Percentiles rank a stretch among this genome's conserved stretches.
Conservation (phyloP, 108 stramenopile genomes). For the Schizochytrium sp. region DNA sequence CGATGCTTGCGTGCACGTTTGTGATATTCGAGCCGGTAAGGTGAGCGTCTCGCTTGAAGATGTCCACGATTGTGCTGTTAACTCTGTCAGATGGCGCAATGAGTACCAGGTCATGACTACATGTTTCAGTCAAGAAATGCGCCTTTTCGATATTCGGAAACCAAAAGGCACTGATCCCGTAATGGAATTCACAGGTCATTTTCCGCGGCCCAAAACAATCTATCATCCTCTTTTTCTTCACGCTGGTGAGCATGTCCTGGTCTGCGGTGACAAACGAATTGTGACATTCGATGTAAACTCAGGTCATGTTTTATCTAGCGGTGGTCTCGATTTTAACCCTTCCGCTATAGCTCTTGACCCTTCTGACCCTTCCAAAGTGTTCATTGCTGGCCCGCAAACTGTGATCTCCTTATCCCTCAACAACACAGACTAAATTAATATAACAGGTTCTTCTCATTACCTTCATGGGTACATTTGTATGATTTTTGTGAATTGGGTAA, state of each 20-base stretch:
- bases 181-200: background rate
- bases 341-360: background rate
- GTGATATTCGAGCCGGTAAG: background rate
- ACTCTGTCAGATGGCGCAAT: constrained; percentile 5
- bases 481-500: too few species aligned
- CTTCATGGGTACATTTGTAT: too few species aligned
- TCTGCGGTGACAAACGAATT: background rate
- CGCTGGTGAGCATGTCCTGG: background rate
- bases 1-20: background rate
- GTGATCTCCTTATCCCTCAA: background rate
- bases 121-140: background rate
- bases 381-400: background rate
- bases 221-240: background rate
- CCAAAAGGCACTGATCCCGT: background rate
- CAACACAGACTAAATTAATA: too few species aligned
- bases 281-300: constrained; percentile 11
- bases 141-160: constrained; percentile 5
- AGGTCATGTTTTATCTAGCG: background rate
- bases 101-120: constrained; percentile 30
- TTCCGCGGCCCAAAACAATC: background rate
- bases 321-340: constrained; percentile 20
- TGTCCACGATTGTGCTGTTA: background rate
- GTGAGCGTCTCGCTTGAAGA: background rate
- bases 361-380: background rate
- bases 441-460: too few species aligned